Base-by-base conservation (phyloP, 2,329 filamentous ascomycete genomes). In the Curvularia verruculosa region DNA sequence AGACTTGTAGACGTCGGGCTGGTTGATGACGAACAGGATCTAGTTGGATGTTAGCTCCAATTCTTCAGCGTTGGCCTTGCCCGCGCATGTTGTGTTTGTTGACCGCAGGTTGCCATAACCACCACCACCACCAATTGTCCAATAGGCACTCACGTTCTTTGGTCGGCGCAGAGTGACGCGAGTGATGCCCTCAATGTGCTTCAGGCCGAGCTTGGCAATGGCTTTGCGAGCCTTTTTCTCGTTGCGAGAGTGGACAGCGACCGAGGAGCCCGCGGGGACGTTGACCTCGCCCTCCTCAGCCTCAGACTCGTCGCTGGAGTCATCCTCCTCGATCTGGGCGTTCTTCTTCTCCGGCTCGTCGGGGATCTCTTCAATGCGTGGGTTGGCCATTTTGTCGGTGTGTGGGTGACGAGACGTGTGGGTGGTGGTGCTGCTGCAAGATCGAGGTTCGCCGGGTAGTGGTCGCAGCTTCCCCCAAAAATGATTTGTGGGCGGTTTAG, bases 171-270 rank as follows among this genome's bases (percentile, higher is more conserved):
- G 88, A 69, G 96, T 99, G 75, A 99, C 96, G 78, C 95, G 89
- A 75, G 95, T 99, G 82, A 99, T 99, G 78, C 95, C 96, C 76
- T 91, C 90, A 70, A 99, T 90, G 77, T 94, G 92, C 86, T 92
- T 95, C 78, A 99, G 85, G 79, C 96, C 93, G 77, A 98, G 88
- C 89, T 99, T 99, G 81, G 92, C 91, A 79, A 99, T 96, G 76
- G 93, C 92, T 88, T 99, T 99, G 83, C 95, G 90, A 74, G 95
- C 96, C 89, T 99, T 99, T 91, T 99, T 99, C 90, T 99, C 95
- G 84, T 98, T 98, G 81, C 95, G 92, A 78, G 92, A 96, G 87
- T 98, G 94, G 77, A 99, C 89, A 74, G 95, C 87, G 76, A 94
- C 90, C 66, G 89, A 87, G 75, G 92, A 91, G 77, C 94, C 95